Evolutionary conservation across 768 basidiomycete species (phyloP).

Genomic region (Pleurotus djamor): DNA sequence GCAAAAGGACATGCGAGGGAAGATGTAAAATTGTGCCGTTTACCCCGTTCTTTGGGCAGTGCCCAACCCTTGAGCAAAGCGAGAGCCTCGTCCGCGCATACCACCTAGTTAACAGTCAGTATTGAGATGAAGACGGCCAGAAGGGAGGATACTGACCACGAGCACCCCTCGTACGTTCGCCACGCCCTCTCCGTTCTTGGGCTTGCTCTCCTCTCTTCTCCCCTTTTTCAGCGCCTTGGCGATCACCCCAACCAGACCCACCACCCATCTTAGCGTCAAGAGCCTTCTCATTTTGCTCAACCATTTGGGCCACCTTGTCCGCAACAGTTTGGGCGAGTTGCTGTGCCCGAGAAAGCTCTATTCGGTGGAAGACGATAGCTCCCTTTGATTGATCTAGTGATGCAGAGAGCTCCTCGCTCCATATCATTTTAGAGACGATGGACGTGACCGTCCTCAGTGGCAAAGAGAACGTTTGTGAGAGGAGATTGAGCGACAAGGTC

Average conservation of each 20-base stretch:
- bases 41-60: slow-evolving; percentile 44
- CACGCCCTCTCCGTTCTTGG: slow-evolving; percentile 74
- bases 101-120: slow-evolving; percentile 42
- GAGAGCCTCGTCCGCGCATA: slow-evolving; percentile 64
- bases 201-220: slow-evolving; percentile 81
- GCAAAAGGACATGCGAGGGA: background rate
- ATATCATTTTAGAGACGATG: slow-evolving; percentile 97
- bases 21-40: slow-evolving; percentile 2
- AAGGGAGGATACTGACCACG: slow-evolving; percentile 42
- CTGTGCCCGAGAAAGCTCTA: slow-evolving; percentile 86
- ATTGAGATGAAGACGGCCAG: background rate
- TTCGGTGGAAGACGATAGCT: slow-evolving; percentile 91
- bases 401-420: slow-evolving; percentile 92
- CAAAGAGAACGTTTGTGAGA: slow-evolving; percentile 86
- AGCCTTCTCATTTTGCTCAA: slow-evolving; percentile 91
- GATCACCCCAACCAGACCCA: slow-evolving; percentile 59
- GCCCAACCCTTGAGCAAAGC: slow-evolving; percentile 84
- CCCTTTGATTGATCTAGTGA: slow-evolving; percentile 90
- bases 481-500: slow-evolving; percentile 83
- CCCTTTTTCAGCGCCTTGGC: slow-evolving; percentile 67
- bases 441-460: slow-evolving; percentile 81
- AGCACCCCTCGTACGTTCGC: slow-evolving; percentile 62
- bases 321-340: slow-evolving; percentile 88
- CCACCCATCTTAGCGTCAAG: slow-evolving; percentile 83
- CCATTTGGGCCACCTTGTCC: slow-evolving; percentile 81